phyloP scores from a whole-genome alignment of 75 land plant species.

The Pseudotsuga menziesii region DNA sequence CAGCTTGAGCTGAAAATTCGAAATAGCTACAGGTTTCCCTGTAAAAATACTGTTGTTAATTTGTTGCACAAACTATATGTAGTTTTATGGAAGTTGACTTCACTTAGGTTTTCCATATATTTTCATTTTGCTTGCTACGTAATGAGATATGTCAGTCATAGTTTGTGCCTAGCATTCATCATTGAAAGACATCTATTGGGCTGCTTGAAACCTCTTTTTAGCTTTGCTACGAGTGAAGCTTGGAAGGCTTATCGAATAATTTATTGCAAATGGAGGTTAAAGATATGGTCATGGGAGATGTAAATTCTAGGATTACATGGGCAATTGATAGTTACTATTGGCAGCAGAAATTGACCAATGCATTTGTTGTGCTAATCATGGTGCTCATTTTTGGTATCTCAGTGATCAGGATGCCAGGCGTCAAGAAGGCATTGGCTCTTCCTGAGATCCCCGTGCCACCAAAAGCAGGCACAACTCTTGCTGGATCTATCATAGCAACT shows the following conservation, averaged over 20 bases:
- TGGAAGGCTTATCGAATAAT: background rate
- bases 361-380: background rate
- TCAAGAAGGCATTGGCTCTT: slow-evolving; percentile 1
- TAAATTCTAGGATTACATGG: background rate
- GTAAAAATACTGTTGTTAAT: background rate
- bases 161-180: background rate
- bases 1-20: background rate
- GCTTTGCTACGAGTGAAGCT: background rate
- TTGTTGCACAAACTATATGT: background rate
- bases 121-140: background rate
- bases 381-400: background rate
- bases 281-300: background rate
- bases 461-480: background rate
- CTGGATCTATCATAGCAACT: background rate
- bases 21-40: background rate
- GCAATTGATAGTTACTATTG: background rate
- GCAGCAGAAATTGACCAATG: background rate
- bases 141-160: background rate
- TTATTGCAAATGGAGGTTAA: background rate
- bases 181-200: background rate
- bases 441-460: background rate
- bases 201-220: background rate
- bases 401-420: slow-evolving; percentile 1
- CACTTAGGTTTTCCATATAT: background rate
- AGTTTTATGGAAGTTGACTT: background rate